Conservation (phyloP, 305 asterid genomes). For the Nicotiana rustica region DNA sequence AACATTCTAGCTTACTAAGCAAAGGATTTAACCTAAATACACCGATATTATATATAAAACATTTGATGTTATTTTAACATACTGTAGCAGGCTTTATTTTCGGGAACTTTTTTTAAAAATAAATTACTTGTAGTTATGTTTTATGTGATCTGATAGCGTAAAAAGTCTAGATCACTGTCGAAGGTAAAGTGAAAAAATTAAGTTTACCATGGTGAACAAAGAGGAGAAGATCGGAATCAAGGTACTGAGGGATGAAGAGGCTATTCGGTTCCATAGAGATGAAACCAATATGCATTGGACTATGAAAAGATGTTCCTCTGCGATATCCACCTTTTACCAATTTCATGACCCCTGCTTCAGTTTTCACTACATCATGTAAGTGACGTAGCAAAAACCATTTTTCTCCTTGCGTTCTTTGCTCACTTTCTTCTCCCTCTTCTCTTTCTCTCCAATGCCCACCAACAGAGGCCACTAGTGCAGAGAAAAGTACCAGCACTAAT, state of each 20-base stretch:
- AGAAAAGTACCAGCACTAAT: conserved; percentile 16
- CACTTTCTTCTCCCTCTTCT: background rate
- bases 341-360: conserved; percentile 76
- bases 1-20: background rate
- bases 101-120: too few species aligned
- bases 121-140: background rate
- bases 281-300: conserved; percentile 70
- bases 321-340: background rate
- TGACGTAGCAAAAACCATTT: background rate
- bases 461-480: conserved; percentile 4
- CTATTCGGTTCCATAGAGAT: conserved; percentile 76
- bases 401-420: background rate
- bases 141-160: too few species aligned
- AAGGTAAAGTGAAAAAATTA: too few species aligned
- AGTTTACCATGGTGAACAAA: conserved; percentile 65
- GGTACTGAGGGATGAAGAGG: conserved; percentile 85
- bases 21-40: too few species aligned
- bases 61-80: too few species aligned
- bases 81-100: too few species aligned
- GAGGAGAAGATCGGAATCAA: conserved; percentile 73
- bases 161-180: too few species aligned
- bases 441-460: background rate
- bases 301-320: too few species aligned
- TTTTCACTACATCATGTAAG: conserved; percentile 53
- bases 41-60: too few species aligned